Evolutionary conservation across 176 grass and related monocot species (phyloP).

Genomic region (Oryza officinalis): DNA sequence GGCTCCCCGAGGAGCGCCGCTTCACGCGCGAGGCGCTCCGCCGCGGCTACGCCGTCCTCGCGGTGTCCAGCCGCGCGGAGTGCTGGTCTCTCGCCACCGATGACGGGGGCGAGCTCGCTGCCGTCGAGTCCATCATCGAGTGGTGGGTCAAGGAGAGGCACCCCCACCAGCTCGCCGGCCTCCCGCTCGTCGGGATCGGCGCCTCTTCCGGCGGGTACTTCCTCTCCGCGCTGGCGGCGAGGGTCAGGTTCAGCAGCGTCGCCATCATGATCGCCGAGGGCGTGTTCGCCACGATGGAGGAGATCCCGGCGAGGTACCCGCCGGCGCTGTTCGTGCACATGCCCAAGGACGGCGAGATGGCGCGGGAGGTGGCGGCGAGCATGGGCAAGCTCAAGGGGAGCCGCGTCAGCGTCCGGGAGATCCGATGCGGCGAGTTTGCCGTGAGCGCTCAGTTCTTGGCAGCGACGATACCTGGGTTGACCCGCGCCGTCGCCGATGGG

Average conservation of each 20-base stretch:
- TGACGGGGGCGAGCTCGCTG: slow-evolving; percentile 49
- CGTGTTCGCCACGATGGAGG: slow-evolving; percentile 43
- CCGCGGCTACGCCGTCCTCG: slow-evolving; percentile 67
- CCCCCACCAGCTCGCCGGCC: slow-evolving; percentile 54
- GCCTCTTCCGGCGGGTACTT: slow-evolving; percentile 86
- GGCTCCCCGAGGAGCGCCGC: slow-evolving; percentile 82
- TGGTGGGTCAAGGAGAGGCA: slow-evolving; percentile 54
- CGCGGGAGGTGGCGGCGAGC: slow-evolving; percentile 38
- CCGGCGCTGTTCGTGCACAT: slow-evolving; percentile 95
- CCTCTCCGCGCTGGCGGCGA: slow-evolving; percentile 71
- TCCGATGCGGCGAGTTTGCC: slow-evolving; percentile 59
- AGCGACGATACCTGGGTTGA: slow-evolving; percentile 57
- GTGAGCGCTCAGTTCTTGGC: slow-evolving; percentile 51
- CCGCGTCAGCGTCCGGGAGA: slow-evolving; percentile 58
- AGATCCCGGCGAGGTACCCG: slow-evolving; percentile 57
- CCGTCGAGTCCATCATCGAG: slow-evolving; percentile 70
- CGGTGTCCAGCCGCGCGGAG: slow-evolving; percentile 64
- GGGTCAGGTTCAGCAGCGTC: slow-evolving; percentile 70
- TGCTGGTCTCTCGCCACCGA: slow-evolving; percentile 62
- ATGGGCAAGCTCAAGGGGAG: slow-evolving; percentile 52
- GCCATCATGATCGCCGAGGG: slow-evolving; percentile 86
- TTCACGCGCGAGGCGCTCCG: slow-evolving; percentile 67
- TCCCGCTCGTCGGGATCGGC: slow-evolving; percentile 68
- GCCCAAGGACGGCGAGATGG: slow-evolving; percentile 60
- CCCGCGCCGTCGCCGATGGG: slow-evolving; percentile 39